Evolutionary conservation across 495 filamentous ascomycete species (phyloP), one percentile per base, ranked within the genome.

Genomic region (Darksidea phi): DNA sequence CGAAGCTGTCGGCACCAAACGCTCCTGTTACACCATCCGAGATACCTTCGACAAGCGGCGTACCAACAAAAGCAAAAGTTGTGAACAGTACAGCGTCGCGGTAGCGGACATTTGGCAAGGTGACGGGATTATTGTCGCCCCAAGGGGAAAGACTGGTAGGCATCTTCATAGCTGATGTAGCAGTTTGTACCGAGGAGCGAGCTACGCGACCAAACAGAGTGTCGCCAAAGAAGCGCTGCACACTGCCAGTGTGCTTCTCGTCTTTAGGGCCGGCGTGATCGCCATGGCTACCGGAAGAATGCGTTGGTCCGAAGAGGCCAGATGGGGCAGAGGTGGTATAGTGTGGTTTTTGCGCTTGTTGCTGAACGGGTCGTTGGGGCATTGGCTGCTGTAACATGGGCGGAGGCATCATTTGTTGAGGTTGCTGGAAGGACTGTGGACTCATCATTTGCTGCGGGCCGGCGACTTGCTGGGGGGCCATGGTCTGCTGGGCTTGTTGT

Each of bases 61-160:
- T 60, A 10, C 73, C 73, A 10, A 70, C 70, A 36, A 74, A 68
- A 12, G 70, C 68, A 38, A 75, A 75, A 13, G 73, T 76, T n/a
- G 70, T 72, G 47, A 76, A 75, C 28, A 75, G 67, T 38, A 72
- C 66, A 13, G 73, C 73, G 60, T 76, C 73, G 36, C 73, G 67
- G 52, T 75, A 75, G 10, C 73, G 72, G 7, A 76, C 70, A 48
- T 76, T 76, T 20, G 73, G 73, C n/a, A 76, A 68, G 17, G 73
- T 76, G 26, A 76, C 70, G 21, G 73, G 74, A 46, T 76, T 75
- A 55, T 75, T 76, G 56, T 76, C 73, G 25, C 73, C 73, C 73
- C 71, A 76, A 11, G 73, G 73, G 23, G 73, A 75, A 2, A 76
- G 63, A n/a, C 65, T 54, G 3, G 62, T 45, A 8, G 73, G 73